Evolutionary conservation across 2,329 filamentous ascomycete species (phyloP), one percentile per base, ranked within the genome.

Genomic region (Clarireedia hainanense): DNA sequence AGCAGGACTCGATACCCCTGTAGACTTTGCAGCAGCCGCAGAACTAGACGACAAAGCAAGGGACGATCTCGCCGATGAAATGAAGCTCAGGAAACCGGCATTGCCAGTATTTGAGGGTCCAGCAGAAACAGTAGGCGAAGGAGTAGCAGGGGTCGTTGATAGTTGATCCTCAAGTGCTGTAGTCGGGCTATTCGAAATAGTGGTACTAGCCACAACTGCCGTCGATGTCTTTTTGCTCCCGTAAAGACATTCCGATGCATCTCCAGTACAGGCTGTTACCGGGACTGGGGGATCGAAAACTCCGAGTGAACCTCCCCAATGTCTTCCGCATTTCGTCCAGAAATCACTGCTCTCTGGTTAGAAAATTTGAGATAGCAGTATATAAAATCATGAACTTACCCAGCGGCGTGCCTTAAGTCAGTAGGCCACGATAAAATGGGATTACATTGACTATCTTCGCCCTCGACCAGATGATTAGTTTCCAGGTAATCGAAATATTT

Each of bases 251-350:
- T 17, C 52, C 46, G 40, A 46, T 52, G 51, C 52, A 48, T 48
- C 46, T 36, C 23, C 43, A 15, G 47, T 51, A 36, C 55, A 59
- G 12, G 70, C 64, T 7, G 68, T 67, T 12, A 72, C 61, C 26
- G 70, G 70, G 55, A 70, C 70, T 6, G 71, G 70, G 4, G 70
- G 70, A 52, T 73, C 71, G 58, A 72, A 72, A 5, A 73, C 63
- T 1, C 70, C 71, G 52, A 73, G 67, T 3, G 60, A 60, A 17
- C 50, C 50, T 36, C 40, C 50, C n/a, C 30, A 30, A 10, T 52
- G 23, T 52, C 67, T 67, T 61, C 70, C 71, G 3, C 70, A 70
- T 37, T 59, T 64, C 3, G 68, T 67, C 70, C 70, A 73, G 1
- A 60, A 59, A 15, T 36, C 27, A 17, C 52, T 56, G 45, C 24